These are phyloP conservation scores for Apocynum venetum DNA, from an alignment of 257 asterid species.

Conservation along the genomic window DNA sequence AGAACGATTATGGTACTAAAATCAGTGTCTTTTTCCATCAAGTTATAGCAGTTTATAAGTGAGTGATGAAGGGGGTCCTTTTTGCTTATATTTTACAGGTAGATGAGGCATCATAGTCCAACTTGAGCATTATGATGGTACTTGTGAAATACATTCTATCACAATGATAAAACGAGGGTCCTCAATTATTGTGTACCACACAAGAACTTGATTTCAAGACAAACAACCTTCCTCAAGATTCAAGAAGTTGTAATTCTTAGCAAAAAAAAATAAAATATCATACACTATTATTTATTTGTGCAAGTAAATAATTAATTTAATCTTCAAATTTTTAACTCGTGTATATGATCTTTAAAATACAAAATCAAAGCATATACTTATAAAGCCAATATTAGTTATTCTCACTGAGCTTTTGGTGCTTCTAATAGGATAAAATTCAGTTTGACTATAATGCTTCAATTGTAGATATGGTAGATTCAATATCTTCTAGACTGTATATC, in stretches of 20 bases:
- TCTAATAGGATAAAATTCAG: constrained; percentile 1
- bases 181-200: constrained; percentile 36
- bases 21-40: constrained; percentile 40
- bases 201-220: constrained; percentile 16
- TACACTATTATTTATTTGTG: not conserved
- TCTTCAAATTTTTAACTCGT: not conserved
- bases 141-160: constrained; percentile 35
- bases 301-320: not conserved
- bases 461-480: not conserved
- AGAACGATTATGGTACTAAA: constrained; percentile 9
- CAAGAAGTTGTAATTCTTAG: not conserved
- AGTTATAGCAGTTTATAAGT: constrained; percentile 16
- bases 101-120: constrained; percentile 27
- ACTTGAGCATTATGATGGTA: constrained; percentile 36
- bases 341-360: too few species aligned
- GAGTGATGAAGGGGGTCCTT: constrained; percentile 36
- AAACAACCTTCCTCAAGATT: not conserved
- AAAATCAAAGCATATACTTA: too few species aligned
- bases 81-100: constrained; percentile 20
- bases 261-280: not conserved
- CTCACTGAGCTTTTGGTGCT: not conserved
- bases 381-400: too few species aligned
- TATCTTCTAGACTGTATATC: not conserved
- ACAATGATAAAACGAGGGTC: constrained; percentile 28
- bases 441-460: not conserved